Evolutionary conservation across 2,329 filamentous ascomycete genomes (phyloP), one percentile per base, ranked within the genome.

Genomic region (Cladophialophora exuberans): DNA sequence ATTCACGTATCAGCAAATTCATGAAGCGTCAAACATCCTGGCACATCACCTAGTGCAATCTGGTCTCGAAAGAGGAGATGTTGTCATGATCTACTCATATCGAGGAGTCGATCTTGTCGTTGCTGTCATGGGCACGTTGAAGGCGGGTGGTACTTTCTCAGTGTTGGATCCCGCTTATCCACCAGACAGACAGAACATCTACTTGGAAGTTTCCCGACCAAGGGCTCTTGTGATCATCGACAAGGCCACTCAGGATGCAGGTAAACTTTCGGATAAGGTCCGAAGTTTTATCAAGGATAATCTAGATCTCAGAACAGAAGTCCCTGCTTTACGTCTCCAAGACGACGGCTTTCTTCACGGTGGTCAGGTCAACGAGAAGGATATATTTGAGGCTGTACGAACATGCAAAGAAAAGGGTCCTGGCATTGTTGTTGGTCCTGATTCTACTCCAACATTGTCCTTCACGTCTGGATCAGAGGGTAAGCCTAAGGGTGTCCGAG

Each of bases 11-110:
- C 78, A 79, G 62, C 89, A 96, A 66, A 96, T 97, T 67, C 82
- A 91, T 67, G 88, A 96, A 74, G 86, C 87, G 0, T 88, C 89
- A 25, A 95, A 95, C 69, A 79, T 84, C 15, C 72, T 97, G 5
- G 89, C 90, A 18, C 85, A 96, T 72, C 83, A 96, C 67, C 79
- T 97, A 17, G 82, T 88, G 50, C 79, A 86, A 46, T 80, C 84
- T 65, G 91, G 92, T 54, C 79, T 90, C 60, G 79, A 85, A 56
- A 79, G 84, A 63, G 91, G 90, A 6, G 91, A 97, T 68, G 91
- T 96, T 2, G 90, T 96, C 65, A 96, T 96, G 89, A 89, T 94
- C 60, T 97, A 86, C 68, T 90, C 90, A 52, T 83, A 96, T 72
- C 84, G 92, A 54, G 85, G 85, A 53, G 91, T 96, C 28, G 89